phyloP scores from a whole-genome alignment of 768 basidiomycete genomes.

The Suillus cothurnatus region DNA sequence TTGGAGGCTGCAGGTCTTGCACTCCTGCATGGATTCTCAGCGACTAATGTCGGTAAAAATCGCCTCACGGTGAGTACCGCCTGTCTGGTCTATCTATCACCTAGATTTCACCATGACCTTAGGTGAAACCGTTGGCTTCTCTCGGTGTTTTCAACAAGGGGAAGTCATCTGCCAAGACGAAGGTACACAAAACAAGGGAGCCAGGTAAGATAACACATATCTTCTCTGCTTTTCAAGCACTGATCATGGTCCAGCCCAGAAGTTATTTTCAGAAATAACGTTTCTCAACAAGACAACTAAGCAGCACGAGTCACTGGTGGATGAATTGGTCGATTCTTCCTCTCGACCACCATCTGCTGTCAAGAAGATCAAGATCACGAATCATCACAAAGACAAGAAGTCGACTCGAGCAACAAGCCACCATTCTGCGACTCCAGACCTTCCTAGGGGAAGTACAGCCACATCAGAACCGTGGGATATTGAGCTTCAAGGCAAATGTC shows the following conservation, averaged over 20 bases:
- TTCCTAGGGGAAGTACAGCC: slow-evolving; percentile 9
- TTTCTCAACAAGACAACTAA: slow-evolving; percentile 42
- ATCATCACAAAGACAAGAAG: slow-evolving; percentile 1
- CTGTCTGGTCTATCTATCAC: background rate
- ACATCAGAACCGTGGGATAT: slow-evolving; percentile 60
- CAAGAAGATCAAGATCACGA: slow-evolving; percentile 13
- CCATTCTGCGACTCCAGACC: slow-evolving; percentile 1
- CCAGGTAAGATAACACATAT: slow-evolving; percentile 16
- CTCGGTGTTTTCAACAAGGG: slow-evolving; percentile 42
- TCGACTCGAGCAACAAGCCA: background rate
- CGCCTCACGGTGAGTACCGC: slow-evolving; percentile 36
- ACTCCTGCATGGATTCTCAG: slow-evolving; percentile 39
- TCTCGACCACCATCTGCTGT: slow-evolving; percentile 15
- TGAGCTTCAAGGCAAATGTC: slow-evolving; percentile 39
- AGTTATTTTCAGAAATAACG: slow-evolving; percentile 47
- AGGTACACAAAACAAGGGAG: slow-evolving; percentile 14
- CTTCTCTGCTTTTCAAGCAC: background rate
- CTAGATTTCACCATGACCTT: background rate
- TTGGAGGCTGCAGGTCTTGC: slow-evolving; percentile 31
- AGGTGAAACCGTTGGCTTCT: slow-evolving; percentile 33
- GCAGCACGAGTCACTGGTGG: slow-evolving; percentile 5
- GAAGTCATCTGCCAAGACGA: slow-evolving; percentile 34
- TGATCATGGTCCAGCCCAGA: slow-evolving; percentile 14
- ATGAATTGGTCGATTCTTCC: background rate
- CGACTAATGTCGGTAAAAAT: slow-evolving; percentile 38